Evolutionary conservation across 306 rosid species (phyloP).

Genomic region (Hippophae tibetana): DNA sequence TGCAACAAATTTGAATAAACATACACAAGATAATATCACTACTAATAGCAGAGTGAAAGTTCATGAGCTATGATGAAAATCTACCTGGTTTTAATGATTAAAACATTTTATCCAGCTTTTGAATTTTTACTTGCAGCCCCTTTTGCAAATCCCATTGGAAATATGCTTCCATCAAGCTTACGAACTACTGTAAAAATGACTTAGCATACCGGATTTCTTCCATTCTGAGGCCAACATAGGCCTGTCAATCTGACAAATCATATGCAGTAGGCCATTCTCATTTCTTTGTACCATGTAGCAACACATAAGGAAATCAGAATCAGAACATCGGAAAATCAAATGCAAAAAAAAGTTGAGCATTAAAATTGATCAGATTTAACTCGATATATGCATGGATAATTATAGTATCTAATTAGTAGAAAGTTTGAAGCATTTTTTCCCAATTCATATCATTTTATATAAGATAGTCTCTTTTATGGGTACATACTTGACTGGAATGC

Average conservation of each 20-base stretch:
- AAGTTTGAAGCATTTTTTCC: no score
- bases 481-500: no score
- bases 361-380: no score
- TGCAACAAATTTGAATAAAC: no score
- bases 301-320: not conserved
- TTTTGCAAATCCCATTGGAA: conserved; percentile 72
- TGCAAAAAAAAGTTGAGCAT: no score
- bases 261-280: conserved; percentile 5
- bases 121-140: conserved; percentile 61
- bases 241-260: conserved; percentile 67
- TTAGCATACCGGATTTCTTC: conserved; percentile 70
- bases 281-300: conserved; percentile 10
- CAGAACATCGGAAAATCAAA: no score
- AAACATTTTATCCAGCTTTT: conserved; percentile 63
- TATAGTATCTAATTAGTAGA: no score
- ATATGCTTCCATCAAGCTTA: conserved; percentile 77
- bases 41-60: no score
- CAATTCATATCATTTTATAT: no score
- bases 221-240: conserved; percentile 95
- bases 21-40: no score
- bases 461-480: no score
- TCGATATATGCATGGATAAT: no score
- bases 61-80: not conserved
- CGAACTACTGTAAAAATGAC: conserved; percentile 85
- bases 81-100: conserved; percentile 75